Evolutionary conservation across 805 yeast species (phyloP).

Genomic region (Ogataea salicorniae): DNA sequence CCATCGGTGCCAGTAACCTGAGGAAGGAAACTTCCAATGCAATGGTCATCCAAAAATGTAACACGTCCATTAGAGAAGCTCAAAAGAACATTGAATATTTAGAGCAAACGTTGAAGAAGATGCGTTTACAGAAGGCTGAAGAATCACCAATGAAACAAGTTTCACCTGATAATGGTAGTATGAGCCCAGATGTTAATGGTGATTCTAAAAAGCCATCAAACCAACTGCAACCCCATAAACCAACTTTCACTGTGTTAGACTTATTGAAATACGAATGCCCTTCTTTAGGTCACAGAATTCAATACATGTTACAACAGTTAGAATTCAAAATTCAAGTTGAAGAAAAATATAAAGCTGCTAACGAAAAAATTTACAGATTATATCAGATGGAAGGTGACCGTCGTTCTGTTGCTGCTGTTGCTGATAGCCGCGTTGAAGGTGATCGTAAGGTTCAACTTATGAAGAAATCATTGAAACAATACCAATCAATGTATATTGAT

Average conservation of each 20-base stretch:
- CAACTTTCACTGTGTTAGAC: slow-evolving; percentile 67
- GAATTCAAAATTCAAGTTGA: slow-evolving; percentile 94
- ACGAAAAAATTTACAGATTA: slow-evolving; percentile 79
- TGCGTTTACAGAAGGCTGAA: slow-evolving; percentile 35
- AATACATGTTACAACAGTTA: slow-evolving; percentile 89
- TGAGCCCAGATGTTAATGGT: slow-evolving; percentile 3
- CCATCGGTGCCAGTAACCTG: slow-evolving; percentile 79
- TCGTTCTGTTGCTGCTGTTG: slow-evolving; percentile 79
- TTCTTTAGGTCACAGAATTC: slow-evolving; percentile 89
- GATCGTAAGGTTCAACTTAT: slow-evolving; percentile 80
- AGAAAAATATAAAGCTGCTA: slow-evolving; percentile 87
- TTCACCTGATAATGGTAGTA: not conserved
- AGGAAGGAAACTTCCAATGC: slow-evolving; percentile 74
- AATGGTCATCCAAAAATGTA: slow-evolving; percentile 84
- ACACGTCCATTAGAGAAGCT: slow-evolving; percentile 85
- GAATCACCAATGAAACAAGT: not conserved
- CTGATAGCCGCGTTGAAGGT: slow-evolving; percentile 78
- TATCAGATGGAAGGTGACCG: slow-evolving; percentile 91
- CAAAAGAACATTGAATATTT: slow-evolving; percentile 86
- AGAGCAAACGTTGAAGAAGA: slow-evolving; percentile 66
- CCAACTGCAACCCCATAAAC: slow-evolving; percentile 21
- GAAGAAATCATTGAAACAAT: slow-evolving; percentile 77
- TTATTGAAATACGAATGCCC: slow-evolving; percentile 90
- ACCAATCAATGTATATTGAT: slow-evolving; percentile 80
- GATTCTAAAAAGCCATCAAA: slow-evolving; percentile 6